Conservation (phyloP, 2,329 filamentous ascomycete species). For the Botrytis pseudocinerea region DNA sequence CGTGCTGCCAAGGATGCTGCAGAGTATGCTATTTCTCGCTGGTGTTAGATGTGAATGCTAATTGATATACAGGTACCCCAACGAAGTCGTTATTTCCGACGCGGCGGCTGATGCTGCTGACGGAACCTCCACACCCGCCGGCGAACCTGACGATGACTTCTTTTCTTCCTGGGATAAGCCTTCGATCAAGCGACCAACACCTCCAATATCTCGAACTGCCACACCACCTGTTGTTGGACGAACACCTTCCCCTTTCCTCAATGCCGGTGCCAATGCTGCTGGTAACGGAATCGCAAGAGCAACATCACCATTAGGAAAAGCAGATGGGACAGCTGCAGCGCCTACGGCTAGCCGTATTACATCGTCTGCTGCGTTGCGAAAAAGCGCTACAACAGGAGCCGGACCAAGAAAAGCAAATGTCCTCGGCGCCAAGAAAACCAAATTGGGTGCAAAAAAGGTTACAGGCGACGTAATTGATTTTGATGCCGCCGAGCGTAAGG, state of each 20-base stretch:
- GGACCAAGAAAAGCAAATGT: conserved; percentile 80
- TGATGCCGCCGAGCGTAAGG: conserved; percentile 94
- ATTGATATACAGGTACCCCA: conserved; percentile 65
- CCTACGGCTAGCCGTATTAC: conserved; percentile 71
- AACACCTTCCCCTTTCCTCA: conserved; percentile 88
- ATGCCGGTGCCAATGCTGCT: conserved; percentile 62
- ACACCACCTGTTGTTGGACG: conserved; percentile 81
- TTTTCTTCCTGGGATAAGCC: conserved; percentile 99
- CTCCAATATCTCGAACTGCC: conserved; percentile 83
- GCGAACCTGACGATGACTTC: conserved; percentile 87
- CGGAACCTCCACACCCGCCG: conserved; percentile 72
- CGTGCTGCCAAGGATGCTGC: conserved; percentile 79
- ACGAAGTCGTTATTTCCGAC: conserved; percentile 84
- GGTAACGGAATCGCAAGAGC: conserved; percentile 74
- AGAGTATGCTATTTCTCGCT: conserved; percentile 59
- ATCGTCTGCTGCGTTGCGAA: conserved; percentile 79
- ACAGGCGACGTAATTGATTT: conserved; percentile 83
- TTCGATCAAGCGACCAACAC: conserved; percentile 91
- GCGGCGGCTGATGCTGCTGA: conserved; percentile 59
- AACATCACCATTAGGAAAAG: conserved; percentile 75
- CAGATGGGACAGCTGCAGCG: conserved; percentile 52
- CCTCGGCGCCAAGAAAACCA: conserved; percentile 82
- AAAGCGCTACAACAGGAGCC: conserved; percentile 59
- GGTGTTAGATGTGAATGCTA: conserved; percentile 27
- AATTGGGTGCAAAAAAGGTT: conserved; percentile 92